Percentiles rank a stretch among this genome's conserved stretches.
Conservation (phyloP, 129 eudicot genomes). For the Centrapalus pauciflorus region DNA sequence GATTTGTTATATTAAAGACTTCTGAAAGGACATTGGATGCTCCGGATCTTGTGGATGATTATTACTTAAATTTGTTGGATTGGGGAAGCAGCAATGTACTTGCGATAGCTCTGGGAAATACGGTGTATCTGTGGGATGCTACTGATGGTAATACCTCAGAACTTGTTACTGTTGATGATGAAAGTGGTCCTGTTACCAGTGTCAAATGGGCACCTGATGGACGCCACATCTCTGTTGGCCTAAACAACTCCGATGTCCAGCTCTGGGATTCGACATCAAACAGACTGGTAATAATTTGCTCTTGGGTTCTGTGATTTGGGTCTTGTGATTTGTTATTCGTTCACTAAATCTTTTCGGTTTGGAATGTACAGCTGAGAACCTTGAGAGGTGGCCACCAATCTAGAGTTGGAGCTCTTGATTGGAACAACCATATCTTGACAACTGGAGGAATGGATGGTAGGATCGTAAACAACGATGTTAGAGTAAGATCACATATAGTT, state of each 20-base stretch:
- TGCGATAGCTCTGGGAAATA: conserved; percentile 73
- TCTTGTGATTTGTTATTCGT: not conserved
- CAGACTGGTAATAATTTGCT: conserved; percentile 38
- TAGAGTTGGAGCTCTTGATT: conserved; percentile 81
- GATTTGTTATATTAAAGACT: conserved; percentile 39
- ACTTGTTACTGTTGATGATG: conserved; percentile 74
- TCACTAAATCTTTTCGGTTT: not conserved
- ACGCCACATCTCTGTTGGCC: conserved; percentile 64
- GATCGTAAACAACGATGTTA: conserved; percentile 80
- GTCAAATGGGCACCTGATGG: conserved; percentile 96
- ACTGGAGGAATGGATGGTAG: conserved; percentile 95
- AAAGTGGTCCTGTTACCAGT: conserved; percentile 76
- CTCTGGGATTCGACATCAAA: conserved; percentile 85
- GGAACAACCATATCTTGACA: conserved; percentile 84
- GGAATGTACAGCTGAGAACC: conserved; percentile 60
- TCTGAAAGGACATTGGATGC: conserved; percentile 92
- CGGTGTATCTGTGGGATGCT: conserved; percentile 89
- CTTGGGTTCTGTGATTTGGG: not conserved
- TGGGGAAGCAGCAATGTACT: conserved; percentile 93
- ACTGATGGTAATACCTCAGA: conserved; percentile 63
- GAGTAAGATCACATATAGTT: conserved; percentile 57
- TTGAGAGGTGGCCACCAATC: conserved; percentile 70
- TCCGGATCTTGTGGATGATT: conserved; percentile 78
- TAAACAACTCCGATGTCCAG: conserved; percentile 78
- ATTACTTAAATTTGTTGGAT: conserved; percentile 75